phyloP scores from a whole-genome alignment of 2,329 filamentous ascomycete genomes.

The Botrytis sinoallii region DNA sequence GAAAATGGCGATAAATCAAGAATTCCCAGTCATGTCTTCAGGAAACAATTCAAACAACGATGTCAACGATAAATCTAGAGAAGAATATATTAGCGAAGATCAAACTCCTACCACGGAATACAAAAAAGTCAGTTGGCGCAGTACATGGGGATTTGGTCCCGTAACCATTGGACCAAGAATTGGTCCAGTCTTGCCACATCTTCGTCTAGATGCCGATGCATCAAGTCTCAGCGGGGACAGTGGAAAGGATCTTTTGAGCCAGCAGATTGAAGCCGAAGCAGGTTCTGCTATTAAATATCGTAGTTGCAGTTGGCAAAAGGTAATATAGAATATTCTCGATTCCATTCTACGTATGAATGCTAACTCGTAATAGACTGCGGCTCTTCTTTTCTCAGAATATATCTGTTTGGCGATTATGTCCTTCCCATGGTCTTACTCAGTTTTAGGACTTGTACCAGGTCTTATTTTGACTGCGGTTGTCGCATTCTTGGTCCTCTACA shows the following conservation, averaged over 20 bases:
- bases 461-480: slow-evolving; percentile 79
- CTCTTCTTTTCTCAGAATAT: slow-evolving; percentile 89
- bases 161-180: slow-evolving; percentile 31
- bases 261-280: slow-evolving; percentile 74
- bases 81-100: not conserved
- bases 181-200: slow-evolving; percentile 36
- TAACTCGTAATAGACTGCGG: slow-evolving; percentile 60
- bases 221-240: slow-evolving; percentile 24
- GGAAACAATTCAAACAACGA: slow-evolving; percentile 6
- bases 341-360: not conserved
- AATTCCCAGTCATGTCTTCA: not conserved
- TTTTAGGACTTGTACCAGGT: slow-evolving; percentile 82
- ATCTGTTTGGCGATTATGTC: slow-evolving; percentile 94
- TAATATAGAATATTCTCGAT: slow-evolving; percentile 42
- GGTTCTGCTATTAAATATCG: slow-evolving; percentile 83
- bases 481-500: slow-evolving; percentile 78
- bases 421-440: slow-evolving; percentile 88
- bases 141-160: slow-evolving; percentile 12
- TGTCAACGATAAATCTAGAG: not conserved
- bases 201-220: slow-evolving; percentile 31
- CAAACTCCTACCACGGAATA: not conserved
- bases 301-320: slow-evolving; percentile 88
- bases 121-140: slow-evolving; percentile 11
- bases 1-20: slow-evolving; percentile 17
- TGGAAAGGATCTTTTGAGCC: slow-evolving; percentile 41